These are phyloP conservation scores for Neoascochyta sp. DNA, from an alignment of 2,329 filamentous ascomycete genomes.

Conservation along the genomic window DNA sequence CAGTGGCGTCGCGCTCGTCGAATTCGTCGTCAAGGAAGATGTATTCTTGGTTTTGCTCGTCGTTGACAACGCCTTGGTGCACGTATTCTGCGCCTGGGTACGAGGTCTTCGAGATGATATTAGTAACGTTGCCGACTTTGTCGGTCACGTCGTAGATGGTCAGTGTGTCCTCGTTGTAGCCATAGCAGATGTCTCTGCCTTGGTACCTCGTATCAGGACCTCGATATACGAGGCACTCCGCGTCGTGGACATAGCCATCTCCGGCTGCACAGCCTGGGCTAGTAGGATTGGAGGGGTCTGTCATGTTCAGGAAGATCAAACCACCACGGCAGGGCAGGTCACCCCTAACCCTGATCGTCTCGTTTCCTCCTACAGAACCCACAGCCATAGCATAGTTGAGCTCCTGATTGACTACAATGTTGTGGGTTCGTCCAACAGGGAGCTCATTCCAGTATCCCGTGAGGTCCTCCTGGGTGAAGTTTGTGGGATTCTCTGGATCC, in stretches of 20 bases:
- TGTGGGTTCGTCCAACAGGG: conserved; percentile 31
- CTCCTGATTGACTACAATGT: conserved; percentile 31
- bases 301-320: conserved; percentile 55
- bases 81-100: conserved; percentile 54
- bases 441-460: conserved; percentile 25
- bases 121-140: conserved; percentile 40
- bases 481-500: conserved; percentile 20
- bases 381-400: conserved; percentile 29
- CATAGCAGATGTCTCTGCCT: conserved; percentile 53
- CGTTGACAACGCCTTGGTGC: conserved; percentile 48
- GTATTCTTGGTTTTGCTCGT: conserved; percentile 24
- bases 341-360: conserved; percentile 23
- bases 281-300: conserved; percentile 49
- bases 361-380: conserved; percentile 23
- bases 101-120: conserved; percentile 50
- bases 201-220: conserved; percentile 49
- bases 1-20: conserved; percentile 27
- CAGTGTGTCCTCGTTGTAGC: conserved; percentile 52
- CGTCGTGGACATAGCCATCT: conserved; percentile 59
- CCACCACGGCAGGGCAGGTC: conserved; percentile 46
- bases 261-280: conserved; percentile 51
- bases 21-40: conserved; percentile 32
- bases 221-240: conserved; percentile 54
- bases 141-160: conserved; percentile 51
- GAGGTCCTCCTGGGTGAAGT: conserved; percentile 23